Conservation (phyloP, 1,284 basidiomycete genomes). For the Trichosporon sp. region DNA sequence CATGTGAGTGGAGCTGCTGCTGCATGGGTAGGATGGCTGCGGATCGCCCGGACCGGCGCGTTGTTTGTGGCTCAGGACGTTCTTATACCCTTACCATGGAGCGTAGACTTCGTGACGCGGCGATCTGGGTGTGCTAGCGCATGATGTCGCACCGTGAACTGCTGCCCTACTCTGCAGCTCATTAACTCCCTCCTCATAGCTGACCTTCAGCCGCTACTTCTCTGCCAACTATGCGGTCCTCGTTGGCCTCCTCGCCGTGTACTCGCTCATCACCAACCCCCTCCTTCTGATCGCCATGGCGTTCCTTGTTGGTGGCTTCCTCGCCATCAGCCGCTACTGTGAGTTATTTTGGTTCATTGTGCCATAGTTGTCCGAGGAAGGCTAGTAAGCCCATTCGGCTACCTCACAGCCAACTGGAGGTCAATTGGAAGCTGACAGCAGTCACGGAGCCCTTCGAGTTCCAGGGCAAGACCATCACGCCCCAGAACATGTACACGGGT, state of each 20-base stretch:
- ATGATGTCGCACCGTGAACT: no score
- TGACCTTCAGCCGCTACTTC: constrained; percentile 71
- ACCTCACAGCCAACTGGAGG: no score
- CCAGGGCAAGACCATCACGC: constrained; percentile 52
- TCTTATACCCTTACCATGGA: no score
- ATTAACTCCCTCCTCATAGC: constrained; percentile 55
- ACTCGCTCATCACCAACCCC: constrained; percentile 79
- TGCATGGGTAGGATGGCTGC: no score
- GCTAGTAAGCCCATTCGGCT: not conserved
- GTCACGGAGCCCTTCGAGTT: constrained; percentile 51
- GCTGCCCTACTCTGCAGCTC: no score
- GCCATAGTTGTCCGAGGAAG: no score
- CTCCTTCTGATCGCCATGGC: constrained; percentile 74
- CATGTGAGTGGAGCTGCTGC: constrained; percentile 26
- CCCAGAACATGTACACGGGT: constrained; percentile 61
- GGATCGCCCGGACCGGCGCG: no score
- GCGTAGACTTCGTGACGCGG: no score
- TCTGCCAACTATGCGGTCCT: constrained; percentile 88
- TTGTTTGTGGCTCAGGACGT: no score
- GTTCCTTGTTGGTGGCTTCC: constrained; percentile 89
- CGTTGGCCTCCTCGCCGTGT: constrained; percentile 74
- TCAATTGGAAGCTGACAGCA: constrained; percentile 11
- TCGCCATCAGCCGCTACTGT: constrained; percentile 86
- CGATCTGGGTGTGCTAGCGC: no score
- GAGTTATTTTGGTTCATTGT: constrained; percentile 44